phyloP scores from a whole-genome alignment of 106 monocot species.

The Dioscorea alata region DNA sequence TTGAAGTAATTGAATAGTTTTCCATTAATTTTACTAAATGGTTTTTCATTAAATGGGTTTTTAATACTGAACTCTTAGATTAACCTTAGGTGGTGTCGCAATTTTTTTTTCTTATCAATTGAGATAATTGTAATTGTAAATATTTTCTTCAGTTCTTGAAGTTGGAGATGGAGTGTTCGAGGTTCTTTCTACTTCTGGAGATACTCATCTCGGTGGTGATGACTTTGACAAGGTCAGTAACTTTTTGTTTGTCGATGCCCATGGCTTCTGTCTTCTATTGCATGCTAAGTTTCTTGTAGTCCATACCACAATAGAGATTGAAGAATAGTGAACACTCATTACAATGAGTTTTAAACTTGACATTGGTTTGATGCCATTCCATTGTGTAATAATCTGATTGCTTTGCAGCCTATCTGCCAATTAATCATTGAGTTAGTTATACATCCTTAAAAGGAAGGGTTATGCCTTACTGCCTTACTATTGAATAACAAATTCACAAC shows the following conservation, averaged over 20 bases:
- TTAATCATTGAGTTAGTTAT: too few relatives aligned
- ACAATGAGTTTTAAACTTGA: too few relatives aligned
- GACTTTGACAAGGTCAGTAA: conserved; percentile 79
- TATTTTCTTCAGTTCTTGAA: conserved; percentile 61
- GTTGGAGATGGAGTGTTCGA: conserved; percentile 95
- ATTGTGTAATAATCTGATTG: too few relatives aligned
- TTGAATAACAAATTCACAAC: too few relatives aligned
- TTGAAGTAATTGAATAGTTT: too few relatives aligned
- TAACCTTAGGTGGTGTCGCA: neutral
- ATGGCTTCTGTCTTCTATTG: neutral
- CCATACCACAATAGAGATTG: too few relatives aligned
- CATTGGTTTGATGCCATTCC: too few relatives aligned
- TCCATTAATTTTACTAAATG: too few relatives aligned
- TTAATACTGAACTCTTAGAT: neutral
- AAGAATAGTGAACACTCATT: too few relatives aligned
- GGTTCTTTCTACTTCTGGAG: conserved; percentile 87
- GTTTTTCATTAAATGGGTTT: neutral
- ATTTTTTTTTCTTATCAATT: neutral
- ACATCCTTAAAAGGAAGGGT: too few relatives aligned
- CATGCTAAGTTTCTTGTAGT: neutral
- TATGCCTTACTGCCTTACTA: too few relatives aligned
- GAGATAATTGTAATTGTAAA: conserved; percentile 1
- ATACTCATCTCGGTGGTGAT: conserved; percentile 92
- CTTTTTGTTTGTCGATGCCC: neutral
- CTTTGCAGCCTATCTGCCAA: too few relatives aligned